Percentiles rank a stretch among this genome's conserved stretches.
Evolutionary conservation across 139 green algal genomes (phyloP).

Genomic region (Coelastrella sp.): DNA sequence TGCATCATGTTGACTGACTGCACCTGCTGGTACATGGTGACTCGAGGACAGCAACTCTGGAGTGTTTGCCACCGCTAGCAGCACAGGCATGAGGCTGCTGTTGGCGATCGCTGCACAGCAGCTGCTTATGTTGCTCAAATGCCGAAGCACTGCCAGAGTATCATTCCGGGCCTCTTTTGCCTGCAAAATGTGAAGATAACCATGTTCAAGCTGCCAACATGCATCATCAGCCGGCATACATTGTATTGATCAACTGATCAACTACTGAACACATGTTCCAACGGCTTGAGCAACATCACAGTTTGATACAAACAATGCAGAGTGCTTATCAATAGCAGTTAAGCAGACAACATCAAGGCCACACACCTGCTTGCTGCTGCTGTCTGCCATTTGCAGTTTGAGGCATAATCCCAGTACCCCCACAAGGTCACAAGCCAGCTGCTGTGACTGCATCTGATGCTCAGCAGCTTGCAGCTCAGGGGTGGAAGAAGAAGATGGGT

Average conservation of each 20-base stretch:
- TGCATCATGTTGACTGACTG: constrained; percentile 46
- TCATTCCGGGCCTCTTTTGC: constrained; percentile 71
- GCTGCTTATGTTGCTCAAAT: constrained; percentile 38
- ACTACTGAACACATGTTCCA: too few species aligned
- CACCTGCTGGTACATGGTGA: constrained; percentile 42
- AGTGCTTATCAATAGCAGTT: too few species aligned
- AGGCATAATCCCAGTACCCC: neutral
- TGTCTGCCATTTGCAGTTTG: neutral
- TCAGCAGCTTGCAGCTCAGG: neutral
- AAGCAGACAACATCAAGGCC: too few species aligned
- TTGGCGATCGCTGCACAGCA: constrained; percentile 29
- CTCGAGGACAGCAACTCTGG: constrained; percentile 52
- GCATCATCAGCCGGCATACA: too few species aligned
- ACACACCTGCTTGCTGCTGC: constrained; percentile 25
- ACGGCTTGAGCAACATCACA: too few species aligned
- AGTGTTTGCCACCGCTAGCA: constrained; percentile 50
- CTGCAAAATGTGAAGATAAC: constrained; percentile 21
- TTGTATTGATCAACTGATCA: too few species aligned
- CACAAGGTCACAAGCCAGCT: neutral
- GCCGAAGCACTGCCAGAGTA: constrained; percentile 51
- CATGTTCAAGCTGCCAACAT: too few species aligned
- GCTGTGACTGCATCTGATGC: neutral
- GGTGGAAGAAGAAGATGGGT: too few species aligned
- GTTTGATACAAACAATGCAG: too few species aligned
- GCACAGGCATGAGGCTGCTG: constrained; percentile 35